phyloP scores from a whole-genome alignment of 2,329 filamentous ascomycete species.

The Chaetomiaceae sp. region DNA sequence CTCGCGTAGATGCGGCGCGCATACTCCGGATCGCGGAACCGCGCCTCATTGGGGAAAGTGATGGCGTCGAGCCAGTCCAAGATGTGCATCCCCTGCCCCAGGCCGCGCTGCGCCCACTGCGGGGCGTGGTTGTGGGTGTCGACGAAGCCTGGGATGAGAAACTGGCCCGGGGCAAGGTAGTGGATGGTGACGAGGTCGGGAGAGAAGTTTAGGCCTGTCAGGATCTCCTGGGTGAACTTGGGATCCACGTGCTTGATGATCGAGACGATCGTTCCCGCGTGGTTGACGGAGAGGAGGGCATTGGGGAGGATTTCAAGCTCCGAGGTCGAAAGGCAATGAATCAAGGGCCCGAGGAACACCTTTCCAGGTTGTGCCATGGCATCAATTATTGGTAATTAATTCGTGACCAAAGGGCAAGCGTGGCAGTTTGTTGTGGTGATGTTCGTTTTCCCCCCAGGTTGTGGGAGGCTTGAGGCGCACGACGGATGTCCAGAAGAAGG shows the following conservation, averaged over 20 bases:
- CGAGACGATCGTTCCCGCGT: slow-evolving; percentile 27
- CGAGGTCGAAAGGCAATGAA: slow-evolving; percentile 17
- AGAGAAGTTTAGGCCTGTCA: slow-evolving; percentile 11
- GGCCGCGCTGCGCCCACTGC: slow-evolving; percentile 46
- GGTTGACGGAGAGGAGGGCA: slow-evolving; percentile 19
- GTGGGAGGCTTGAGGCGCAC: too few species aligned
- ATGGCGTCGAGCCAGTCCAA: slow-evolving; percentile 60
- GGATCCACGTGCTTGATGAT: slow-evolving; percentile 23
- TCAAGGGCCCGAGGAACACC: slow-evolving; percentile 17
- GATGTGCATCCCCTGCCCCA: slow-evolving; percentile 48
- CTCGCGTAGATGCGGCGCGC: slow-evolving; percentile 46
- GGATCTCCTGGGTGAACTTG: background rate
- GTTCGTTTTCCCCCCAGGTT: too few species aligned
- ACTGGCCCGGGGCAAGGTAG: slow-evolving; percentile 35
- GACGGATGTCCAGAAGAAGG: too few species aligned
- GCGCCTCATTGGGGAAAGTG: slow-evolving; percentile 61
- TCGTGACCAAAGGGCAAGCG: too few species aligned
- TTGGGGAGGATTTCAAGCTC: slow-evolving; percentile 18
- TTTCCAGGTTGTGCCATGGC: background rate
- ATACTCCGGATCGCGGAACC: slow-evolving; percentile 51
- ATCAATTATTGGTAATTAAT: too few species aligned
- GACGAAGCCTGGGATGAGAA: slow-evolving; percentile 56
- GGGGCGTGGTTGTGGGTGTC: slow-evolving; percentile 68
- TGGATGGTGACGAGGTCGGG: slow-evolving; percentile 18
- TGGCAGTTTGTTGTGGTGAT: too few species aligned